Base-by-base conservation (phyloP, 305 asterid genomes). In the Solanum aculeatissimum region DNA sequence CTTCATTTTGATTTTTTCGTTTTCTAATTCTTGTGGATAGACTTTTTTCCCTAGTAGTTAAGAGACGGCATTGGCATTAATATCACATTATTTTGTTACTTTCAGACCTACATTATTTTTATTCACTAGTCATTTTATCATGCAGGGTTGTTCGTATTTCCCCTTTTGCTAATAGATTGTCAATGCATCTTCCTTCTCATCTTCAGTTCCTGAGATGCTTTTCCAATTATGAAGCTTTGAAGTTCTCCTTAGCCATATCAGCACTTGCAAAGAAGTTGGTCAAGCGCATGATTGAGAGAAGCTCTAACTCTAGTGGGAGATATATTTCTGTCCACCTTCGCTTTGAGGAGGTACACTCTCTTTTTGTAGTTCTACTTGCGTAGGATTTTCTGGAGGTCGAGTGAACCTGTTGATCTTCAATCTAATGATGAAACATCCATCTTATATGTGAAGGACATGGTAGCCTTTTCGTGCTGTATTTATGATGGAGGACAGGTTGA, bases 321-420 rank as follows among this genome's bases (percentile, higher is more conserved):
- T 95, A 94, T 77, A 88, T 95, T 40, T 89, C 98, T 11, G 86
- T 95, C 81, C 98, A 95, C 91, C 98, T 95, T 85, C 93, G 98
- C 29, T 95, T 92, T 58, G 98, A 95, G 85, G 98, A 94, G 97
- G 98, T 94, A 86, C 57, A 68, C 4, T 70, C 78, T 49, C 9
- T 15, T 51, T 68, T 49, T 45, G 29, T 82, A 43, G 84, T 82
- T 82, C 49, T 82, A 65, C 63, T 82, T 62, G 58, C 60, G 23
- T 15, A 14, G 15, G 7, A 23, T 58, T 55, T 74, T 57, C 53
- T 42, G 25, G 49, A 78, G 62, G 18, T 74, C 75, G 47, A 29
- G 42, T 47, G 32, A 79, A 47, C 4, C 21, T 68, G 21, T 25
- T 57, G 66, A 71, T 71, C 75, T 85, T 57, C 19, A 80, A 71